Evolutionary conservation across 176 grass and related monocot genomes (phyloP).

Genomic region (Pontederia paniculata): DNA sequence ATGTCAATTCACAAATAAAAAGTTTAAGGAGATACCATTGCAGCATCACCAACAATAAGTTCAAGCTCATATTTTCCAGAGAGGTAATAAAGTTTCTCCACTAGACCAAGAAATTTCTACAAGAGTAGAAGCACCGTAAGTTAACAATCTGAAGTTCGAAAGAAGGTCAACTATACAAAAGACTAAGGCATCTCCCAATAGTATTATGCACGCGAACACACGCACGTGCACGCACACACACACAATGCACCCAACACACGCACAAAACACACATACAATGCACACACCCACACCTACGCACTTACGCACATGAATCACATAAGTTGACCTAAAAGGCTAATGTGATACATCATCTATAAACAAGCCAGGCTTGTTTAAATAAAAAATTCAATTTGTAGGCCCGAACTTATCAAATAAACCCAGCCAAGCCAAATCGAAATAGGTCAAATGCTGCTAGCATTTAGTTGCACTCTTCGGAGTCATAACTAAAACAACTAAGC

Average conservation of each 20-base stretch:
- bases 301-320: too few species aligned
- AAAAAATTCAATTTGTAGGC: too few species aligned
- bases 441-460: background rate
- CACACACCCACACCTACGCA: too few species aligned
- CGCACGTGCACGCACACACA: too few species aligned
- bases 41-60: constrained; percentile 77
- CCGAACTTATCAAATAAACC: too few species aligned
- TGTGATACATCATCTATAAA: too few species aligned
- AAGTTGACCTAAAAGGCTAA: too few species aligned
- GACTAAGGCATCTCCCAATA: background rate
- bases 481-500: constrained; percentile 72
- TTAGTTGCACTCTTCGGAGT: constrained; percentile 4
- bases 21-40: constrained; percentile 43
- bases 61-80: constrained; percentile 91
- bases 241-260: too few species aligned
- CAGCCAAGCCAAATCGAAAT: too few species aligned
- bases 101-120: constrained; percentile 86
- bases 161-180: background rate
- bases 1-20: background rate
- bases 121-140: constrained; percentile 8
- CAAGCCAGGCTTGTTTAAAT: too few species aligned
- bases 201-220: too few species aligned
- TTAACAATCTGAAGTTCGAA: background rate
- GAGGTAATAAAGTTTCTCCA: constrained; percentile 93
- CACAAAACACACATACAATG: too few species aligned